Conservation (phyloP, 768 basidiomycete genomes). For the Imleria badia region DNA sequence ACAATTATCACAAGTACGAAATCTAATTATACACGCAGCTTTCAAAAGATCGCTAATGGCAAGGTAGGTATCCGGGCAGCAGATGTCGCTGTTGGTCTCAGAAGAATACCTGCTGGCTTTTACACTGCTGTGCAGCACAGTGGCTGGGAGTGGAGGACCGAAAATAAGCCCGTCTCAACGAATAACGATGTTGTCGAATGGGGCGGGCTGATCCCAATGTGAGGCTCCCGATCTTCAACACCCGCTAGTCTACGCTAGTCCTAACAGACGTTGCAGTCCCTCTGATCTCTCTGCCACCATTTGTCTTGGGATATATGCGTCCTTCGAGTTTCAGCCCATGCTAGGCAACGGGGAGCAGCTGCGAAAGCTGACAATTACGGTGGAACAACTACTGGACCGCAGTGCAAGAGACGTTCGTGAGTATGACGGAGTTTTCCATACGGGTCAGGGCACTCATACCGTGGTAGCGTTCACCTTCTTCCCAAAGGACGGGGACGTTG, state of each 20-base stretch:
- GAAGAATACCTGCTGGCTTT: constrained; percentile 3
- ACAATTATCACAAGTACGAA: background rate
- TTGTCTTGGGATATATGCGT: background rate
- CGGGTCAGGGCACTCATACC: background rate
- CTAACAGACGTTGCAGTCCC: background rate
- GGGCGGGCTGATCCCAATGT: constrained; percentile 1
- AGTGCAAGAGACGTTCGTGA: background rate
- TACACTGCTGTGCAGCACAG: background rate
- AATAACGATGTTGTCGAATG: background rate
- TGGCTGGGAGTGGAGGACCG: background rate
- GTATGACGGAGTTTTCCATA: background rate
- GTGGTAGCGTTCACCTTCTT: background rate
- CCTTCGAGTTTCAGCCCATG: constrained; percentile 3
- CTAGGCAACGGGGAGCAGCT: constrained; percentile 1
- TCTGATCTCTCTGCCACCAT: constrained; percentile 1
- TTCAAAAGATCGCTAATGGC: background rate
- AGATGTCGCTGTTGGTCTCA: background rate
- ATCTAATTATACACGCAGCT: background rate
- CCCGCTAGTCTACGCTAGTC: too few relatives aligned
- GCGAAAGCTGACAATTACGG: background rate
- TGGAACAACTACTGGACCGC: background rate
- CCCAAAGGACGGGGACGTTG: background rate
- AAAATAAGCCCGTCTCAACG: background rate
- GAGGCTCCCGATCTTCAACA: background rate
- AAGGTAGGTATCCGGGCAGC: constrained; percentile 1